Evolutionary conservation across 2,329 filamentous ascomycete genomes (phyloP).

Genomic region (Chaetomiaceae sp.): DNA sequence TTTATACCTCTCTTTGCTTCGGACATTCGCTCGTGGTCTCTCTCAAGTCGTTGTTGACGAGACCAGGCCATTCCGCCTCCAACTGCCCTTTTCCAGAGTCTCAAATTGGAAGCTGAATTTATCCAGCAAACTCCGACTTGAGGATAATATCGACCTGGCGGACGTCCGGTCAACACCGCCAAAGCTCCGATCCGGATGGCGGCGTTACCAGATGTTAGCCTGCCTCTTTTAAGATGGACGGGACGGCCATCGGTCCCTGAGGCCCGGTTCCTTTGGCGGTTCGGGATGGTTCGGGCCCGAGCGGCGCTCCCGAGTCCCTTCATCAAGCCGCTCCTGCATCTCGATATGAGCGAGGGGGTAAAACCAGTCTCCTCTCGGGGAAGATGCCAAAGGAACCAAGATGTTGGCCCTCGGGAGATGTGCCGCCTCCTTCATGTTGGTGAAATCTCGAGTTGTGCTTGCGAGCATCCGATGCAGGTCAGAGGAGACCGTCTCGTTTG

Average conservation of each 20-base stretch:
- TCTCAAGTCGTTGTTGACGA: background rate
- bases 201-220: slow-evolving; percentile 3
- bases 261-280: background rate
- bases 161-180: slow-evolving; percentile 21
- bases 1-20: slow-evolving; percentile 11
- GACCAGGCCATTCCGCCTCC: background rate
- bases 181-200: slow-evolving; percentile 5
- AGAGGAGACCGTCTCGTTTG: no score
- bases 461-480: no score
- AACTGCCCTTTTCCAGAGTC: slow-evolving; percentile 1
- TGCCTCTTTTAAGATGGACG: background rate
- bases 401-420: background rate
- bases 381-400: background rate
- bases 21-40: background rate
- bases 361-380: slow-evolving; percentile 1
- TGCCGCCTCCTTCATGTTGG: background rate
- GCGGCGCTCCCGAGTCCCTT: slow-evolving; percentile 20
- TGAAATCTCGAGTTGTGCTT: no score
- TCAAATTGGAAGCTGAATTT: slow-evolving; percentile 24
- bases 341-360: background rate
- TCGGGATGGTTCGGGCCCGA: slow-evolving; percentile 22
- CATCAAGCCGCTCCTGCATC: slow-evolving; percentile 22
- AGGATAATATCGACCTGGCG: slow-evolving; percentile 23
- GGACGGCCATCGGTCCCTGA: background rate
- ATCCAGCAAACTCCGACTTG: slow-evolving; percentile 25